Evolutionary conservation across 2,329 filamentous ascomycete species (phyloP).

Genomic region (Venturia aucupariae): DNA sequence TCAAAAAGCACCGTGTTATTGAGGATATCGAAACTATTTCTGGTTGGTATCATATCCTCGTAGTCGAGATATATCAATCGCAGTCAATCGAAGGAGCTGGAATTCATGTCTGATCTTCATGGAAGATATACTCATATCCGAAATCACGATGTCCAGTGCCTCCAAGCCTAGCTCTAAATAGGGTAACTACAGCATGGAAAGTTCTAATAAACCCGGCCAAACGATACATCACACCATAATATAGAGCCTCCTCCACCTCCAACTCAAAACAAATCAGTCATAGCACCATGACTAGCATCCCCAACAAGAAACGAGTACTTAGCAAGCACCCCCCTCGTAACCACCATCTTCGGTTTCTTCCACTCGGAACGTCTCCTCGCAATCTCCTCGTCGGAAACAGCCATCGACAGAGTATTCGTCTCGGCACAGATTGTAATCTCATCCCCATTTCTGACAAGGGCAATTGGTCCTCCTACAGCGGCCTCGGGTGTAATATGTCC

Average conservation of each 20-base stretch:
- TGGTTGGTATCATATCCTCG: not conserved
- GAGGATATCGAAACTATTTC: not conserved
- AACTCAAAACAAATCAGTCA: slow-evolving; percentile 63
- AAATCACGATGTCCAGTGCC: not conserved
- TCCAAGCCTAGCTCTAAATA: not conserved
- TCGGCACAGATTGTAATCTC: slow-evolving; percentile 78
- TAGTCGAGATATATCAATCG: not conserved
- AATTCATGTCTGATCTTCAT: too few relatives aligned
- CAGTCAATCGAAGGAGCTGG: not conserved
- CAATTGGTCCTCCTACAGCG: slow-evolving; percentile 79
- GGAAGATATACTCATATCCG: too few relatives aligned
- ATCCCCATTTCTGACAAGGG: slow-evolving; percentile 71
- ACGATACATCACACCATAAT: not conserved
- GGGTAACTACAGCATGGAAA: not conserved
- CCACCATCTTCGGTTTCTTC: slow-evolving; percentile 60
- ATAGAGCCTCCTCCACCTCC: not conserved
- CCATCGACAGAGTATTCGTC: slow-evolving; percentile 62
- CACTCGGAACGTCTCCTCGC: slow-evolving; percentile 53
- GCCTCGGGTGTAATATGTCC: slow-evolving; percentile 90
- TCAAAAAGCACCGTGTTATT: not conserved
- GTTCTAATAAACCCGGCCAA: not conserved
- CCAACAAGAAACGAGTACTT: slow-evolving; percentile 86
- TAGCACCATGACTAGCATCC: slow-evolving; percentile 83
- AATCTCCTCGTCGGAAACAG: slow-evolving; percentile 64
- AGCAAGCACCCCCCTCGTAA: slow-evolving; percentile 74